Conservation (phyloP, 495 filamentous ascomycete species). For the Tetracladium setigerum region DNA sequence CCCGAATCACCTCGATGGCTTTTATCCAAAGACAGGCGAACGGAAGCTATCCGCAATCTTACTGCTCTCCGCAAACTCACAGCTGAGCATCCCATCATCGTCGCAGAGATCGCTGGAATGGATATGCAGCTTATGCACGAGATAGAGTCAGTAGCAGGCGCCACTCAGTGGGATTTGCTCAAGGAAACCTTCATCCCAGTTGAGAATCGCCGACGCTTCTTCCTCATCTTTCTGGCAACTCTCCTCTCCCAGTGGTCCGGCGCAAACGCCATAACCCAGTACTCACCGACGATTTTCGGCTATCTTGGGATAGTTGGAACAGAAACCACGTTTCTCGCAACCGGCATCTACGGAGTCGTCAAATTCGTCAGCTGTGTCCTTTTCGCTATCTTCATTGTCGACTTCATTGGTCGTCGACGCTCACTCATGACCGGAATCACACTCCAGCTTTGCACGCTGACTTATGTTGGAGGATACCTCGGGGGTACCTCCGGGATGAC, state of each 20-base stretch:
- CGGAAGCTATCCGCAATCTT: conserved; percentile 11
- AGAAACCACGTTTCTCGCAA: conserved; percentile 42
- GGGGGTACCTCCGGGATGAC: too few relatives aligned
- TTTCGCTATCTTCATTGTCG: conserved; percentile 15
- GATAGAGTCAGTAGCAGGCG: too few relatives aligned
- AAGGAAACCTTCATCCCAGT: neutral
- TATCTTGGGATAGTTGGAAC: conserved; percentile 34
- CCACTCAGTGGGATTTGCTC: neutral
- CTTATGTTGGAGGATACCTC: too few relatives aligned
- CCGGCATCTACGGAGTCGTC: conserved; percentile 47
- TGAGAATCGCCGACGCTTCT: conserved; percentile 30
- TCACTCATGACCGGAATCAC: conserved; percentile 6
- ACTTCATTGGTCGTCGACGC: conserved; percentile 15
- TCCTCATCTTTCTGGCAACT: conserved; percentile 38
- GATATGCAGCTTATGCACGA: too few relatives aligned
- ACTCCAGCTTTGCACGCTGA: too few relatives aligned
- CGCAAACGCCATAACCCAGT: conserved; percentile 44
- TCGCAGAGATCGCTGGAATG: conserved; percentile 19
- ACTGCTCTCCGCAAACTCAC: conserved; percentile 1
- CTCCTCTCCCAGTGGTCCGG: conserved; percentile 47
- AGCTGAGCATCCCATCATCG: neutral
- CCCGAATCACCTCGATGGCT: conserved; percentile 20
- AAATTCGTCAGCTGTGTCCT: conserved; percentile 25
- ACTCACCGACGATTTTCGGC: conserved; percentile 44
- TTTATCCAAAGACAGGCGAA: conserved; percentile 7